Percentiles rank a stretch among this genome's conserved stretches.
Evolutionary conservation across 2,329 filamentous ascomycete genomes (phyloP).

Genomic region (Fusarium euwallaceae): DNA sequence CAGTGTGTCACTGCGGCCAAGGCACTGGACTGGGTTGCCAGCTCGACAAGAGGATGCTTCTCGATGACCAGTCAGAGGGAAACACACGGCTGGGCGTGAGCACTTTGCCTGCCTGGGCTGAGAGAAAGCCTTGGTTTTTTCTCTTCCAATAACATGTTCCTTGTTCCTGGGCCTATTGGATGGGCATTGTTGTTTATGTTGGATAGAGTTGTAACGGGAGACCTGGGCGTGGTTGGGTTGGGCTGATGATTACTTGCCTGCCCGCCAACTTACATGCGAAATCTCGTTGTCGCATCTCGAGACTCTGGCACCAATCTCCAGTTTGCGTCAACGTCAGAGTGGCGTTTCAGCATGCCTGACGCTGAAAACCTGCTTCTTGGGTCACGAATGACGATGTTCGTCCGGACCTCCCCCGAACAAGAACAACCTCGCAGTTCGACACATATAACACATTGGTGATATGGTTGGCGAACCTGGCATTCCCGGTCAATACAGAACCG

Average conservation of each 20-base stretch:
- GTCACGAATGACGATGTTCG: conserved; percentile 3
- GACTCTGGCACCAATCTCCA: conserved; percentile 6
- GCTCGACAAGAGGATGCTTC: background rate
- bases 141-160: conserved; percentile 14
- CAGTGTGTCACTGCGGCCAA: conserved; percentile 38
- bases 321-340: conserved; percentile 19
- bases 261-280: background rate
- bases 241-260: background rate
- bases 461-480: conserved; percentile 34
- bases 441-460: conserved; percentile 38
- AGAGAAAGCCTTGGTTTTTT: conserved; percentile 10
- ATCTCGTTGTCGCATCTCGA: conserved; percentile 7
- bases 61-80: conserved; percentile 37
- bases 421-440: conserved; percentile 19
- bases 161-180: conserved; percentile 30
- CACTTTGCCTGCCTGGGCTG: conserved; percentile 24
- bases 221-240: conserved; percentile 9
- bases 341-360: conserved; percentile 20
- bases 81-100: conserved; percentile 45
- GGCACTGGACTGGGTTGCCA: conserved; percentile 29
- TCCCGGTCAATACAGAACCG: conserved; percentile 27
- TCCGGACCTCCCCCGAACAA: conserved; percentile 13
- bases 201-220: background rate
- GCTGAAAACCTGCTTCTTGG: conserved; percentile 23
- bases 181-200: conserved; percentile 4